Evolutionary conservation across 2,329 filamentous ascomycete genomes (phyloP), one percentile per base, ranked within the genome.

Genomic region (Penicillium olsonii): DNA sequence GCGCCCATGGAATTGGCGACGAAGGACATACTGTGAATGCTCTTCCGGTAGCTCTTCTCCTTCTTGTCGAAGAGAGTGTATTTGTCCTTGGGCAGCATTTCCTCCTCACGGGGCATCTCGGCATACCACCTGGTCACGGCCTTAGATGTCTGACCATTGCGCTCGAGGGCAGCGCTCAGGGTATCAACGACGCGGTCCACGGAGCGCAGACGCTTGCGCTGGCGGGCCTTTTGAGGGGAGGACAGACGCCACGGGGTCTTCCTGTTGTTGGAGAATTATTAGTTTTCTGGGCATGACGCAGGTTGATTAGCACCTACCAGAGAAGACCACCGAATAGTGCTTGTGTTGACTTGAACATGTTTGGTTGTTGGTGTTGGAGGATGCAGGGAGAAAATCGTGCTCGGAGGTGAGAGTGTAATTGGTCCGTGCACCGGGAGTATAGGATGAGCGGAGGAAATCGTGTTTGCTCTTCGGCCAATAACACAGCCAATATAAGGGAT

Each of bases 51-150:
- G 64, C 84, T 86, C 84, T 92, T 95, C 71, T 88, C 91, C 75
- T 97, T 96, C 63, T 92, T 86, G 74, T 96, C 92, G 74, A 97
- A 99, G 66, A 99, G 87, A 22, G 90, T 96, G 77, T 99, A 99
- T 77, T 99, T 99, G 77, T 99, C 94, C 74, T 84, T 87, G 39
- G 94, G 87, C 70, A 95, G 70, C 94, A 99, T 99, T 79, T 97
- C 91, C 66, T 84, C 82, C 80, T 99, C 94, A 20, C 84, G 88
- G 18, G 94, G 94, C 94, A 99, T 99, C 74, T 96, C 90, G 31
- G 81, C 80, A 79, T 94, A 96, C 94, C 94, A 99, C 67, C 86
- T 78, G 71, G 95, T 87, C 51, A 99, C 79, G 45, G 89, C 81
- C 75, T 90, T 90, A 47, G 82, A 78, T 39, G 85, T 82, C 52